Conservation (phyloP, 2,329 filamentous ascomycete genomes). For the Trichoderma guizhouense region DNA sequence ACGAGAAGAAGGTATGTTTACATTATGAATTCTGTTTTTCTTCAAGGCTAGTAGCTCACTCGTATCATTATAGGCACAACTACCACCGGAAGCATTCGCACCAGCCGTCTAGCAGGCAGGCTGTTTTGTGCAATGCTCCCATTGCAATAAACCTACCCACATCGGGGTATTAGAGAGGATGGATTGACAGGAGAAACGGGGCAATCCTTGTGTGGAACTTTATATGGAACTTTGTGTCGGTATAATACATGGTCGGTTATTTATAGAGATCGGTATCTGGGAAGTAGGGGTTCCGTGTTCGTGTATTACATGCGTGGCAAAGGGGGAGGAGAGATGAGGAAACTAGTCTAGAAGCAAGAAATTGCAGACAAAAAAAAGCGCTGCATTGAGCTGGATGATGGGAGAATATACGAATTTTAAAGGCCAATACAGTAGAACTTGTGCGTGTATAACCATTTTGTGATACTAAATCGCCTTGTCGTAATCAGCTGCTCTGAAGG, state of each 20-base stretch:
- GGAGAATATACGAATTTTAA: background rate
- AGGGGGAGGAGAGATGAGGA: background rate
- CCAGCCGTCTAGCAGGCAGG: conserved; percentile 11
- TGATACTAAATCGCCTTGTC: background rate
- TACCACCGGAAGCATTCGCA: conserved; percentile 30
- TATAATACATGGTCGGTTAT: conserved; percentile 3
- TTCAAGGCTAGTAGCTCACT: background rate
- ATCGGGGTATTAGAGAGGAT: background rate
- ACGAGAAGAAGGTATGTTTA: conserved; percentile 64
- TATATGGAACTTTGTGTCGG: background rate
- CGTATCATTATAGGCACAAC: conserved; percentile 21
- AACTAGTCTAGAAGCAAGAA: background rate
- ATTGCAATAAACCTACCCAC: background rate
- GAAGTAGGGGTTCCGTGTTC: background rate
- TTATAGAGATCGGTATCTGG: conserved; percentile 7
- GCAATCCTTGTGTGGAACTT: background rate
- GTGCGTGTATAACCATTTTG: background rate
- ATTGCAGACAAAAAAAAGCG: background rate
- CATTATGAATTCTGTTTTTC: background rate
- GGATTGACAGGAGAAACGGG: conserved; percentile 12
- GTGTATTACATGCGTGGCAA: conserved; percentile 4
- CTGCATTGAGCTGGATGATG: background rate
- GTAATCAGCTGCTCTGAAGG: background rate
- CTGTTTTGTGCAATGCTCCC: background rate
- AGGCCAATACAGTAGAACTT: background rate